These are phyloP conservation scores for Hypoxylon sp. DNA, from an alignment of 2,329 filamentous ascomycete genomes.

Conservation along the genomic window DNA sequence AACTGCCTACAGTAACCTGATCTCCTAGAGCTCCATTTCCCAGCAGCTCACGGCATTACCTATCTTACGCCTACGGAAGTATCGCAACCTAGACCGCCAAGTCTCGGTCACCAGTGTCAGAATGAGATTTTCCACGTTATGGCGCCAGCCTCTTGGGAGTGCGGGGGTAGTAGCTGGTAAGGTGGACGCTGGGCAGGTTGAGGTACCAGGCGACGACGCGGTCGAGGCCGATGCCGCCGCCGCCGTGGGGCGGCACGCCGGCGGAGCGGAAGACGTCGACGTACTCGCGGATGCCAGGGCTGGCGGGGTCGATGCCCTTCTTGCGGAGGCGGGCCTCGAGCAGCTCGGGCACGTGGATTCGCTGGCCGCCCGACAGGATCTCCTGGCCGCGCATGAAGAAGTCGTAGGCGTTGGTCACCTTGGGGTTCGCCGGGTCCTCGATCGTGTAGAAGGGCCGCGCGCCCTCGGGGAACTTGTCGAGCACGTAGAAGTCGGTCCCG, in stretches of 20 bases:
- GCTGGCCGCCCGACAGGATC: constrained; percentile 89
- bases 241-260: constrained; percentile 88
- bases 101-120: too few relatives aligned
- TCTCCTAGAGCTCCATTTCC: too few relatives aligned
- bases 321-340: constrained; percentile 79
- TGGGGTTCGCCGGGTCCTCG: constrained; percentile 63
- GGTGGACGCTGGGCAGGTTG: constrained; percentile 65
- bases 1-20: too few relatives aligned
- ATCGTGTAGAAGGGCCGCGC: constrained; percentile 94
- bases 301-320: constrained; percentile 81
- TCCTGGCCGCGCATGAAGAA: constrained; percentile 93
- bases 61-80: neutral
- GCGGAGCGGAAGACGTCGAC: constrained; percentile 81
- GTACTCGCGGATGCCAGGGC: constrained; percentile 84
- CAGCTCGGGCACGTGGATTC: constrained; percentile 81
- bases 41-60: too few relatives aligned
- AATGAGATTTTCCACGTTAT: too few relatives aligned
- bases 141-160: constrained; percentile 67
- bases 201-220: constrained; percentile 77
- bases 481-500: constrained; percentile 93
- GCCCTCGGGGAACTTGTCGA: constrained; percentile 93
- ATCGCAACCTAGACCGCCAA: neutral
- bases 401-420: constrained; percentile 65
- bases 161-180: constrained; percentile 65
- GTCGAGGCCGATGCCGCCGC: constrained; percentile 89